Conservation (phyloP, 495 filamentous ascomycete species). For the Rostrohypoxylon terebratum region DNA sequence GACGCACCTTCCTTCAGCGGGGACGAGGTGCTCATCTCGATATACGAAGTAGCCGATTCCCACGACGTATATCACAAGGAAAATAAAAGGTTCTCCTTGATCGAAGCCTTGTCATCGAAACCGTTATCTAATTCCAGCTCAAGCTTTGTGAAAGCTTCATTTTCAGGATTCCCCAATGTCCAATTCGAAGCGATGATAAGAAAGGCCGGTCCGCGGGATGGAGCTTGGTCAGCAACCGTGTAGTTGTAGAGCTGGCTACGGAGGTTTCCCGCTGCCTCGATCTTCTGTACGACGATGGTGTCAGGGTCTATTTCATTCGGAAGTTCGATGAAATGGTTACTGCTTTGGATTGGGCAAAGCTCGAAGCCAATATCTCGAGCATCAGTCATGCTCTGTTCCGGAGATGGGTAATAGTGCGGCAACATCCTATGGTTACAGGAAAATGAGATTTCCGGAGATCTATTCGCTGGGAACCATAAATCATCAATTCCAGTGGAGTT, state of each 20-base stretch:
- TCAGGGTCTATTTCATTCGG: neutral
- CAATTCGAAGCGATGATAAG: neutral
- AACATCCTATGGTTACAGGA: neutral
- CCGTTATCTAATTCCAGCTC: neutral
- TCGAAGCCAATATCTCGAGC: neutral
- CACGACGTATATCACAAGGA: neutral
- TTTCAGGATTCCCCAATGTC: neutral
- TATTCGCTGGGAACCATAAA: neutral
- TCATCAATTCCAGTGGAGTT: neutral
- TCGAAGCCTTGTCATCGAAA: neutral
- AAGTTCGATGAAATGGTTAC: neutral
- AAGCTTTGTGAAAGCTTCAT: neutral
- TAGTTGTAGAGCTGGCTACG: neutral
- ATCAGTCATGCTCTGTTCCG: neutral
- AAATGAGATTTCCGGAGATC: neutral
- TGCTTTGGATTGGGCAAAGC: neutral
- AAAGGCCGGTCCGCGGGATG: neutral
- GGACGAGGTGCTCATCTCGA: neutral
- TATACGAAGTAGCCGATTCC: neutral
- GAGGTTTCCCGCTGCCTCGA: neutral
- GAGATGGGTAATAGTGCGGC: neutral
- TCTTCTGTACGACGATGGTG: neutral
- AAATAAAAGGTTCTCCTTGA: neutral
- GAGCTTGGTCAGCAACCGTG: neutral
- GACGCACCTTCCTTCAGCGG: neutral